Evolutionary conservation across 768 basidiomycete species (phyloP).

Genomic region (Rhodotorula diobovata): DNA sequence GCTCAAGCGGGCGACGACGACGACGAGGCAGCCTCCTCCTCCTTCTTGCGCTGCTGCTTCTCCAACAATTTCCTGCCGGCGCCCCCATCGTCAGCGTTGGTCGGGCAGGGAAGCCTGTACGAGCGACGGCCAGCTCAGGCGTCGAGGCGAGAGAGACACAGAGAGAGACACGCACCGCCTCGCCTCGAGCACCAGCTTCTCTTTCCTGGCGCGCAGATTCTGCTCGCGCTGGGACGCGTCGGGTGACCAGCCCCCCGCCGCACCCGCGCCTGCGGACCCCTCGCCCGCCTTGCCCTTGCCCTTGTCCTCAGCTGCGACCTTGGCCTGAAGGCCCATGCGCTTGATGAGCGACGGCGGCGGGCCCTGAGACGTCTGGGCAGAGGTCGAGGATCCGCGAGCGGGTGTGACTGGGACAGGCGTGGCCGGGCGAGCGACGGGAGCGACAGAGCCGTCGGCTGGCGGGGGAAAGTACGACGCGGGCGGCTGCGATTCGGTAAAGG

Average conservation of each 20-base stretch:
- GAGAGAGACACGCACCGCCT: conserved; percentile 21
- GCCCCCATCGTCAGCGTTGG: too few relatives aligned
- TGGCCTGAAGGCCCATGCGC: conserved; percentile 20
- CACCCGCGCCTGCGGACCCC: too few relatives aligned
- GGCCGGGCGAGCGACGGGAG: not conserved
- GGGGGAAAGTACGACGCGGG: conserved; percentile 33
- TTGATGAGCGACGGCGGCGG: conserved; percentile 34
- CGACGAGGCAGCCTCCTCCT: not conserved
- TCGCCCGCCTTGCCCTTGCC: conserved; percentile 15
- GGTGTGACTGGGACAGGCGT: not conserved
- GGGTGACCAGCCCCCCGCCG: conserved; percentile 11
- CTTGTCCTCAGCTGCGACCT: not conserved
- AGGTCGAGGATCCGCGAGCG: not conserved
- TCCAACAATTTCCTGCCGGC: conserved; percentile 7
- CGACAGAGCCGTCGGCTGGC: not conserved
- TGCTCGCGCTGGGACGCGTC: conserved; percentile 24
- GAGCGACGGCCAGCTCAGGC: too few relatives aligned
- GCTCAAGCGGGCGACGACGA: not conserved
- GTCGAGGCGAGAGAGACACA: too few relatives aligned
- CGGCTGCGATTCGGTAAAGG: conserved; percentile 3
- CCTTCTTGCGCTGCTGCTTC: conserved; percentile 7
- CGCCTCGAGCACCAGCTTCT: conserved; percentile 35
- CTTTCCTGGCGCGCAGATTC: conserved; percentile 34
- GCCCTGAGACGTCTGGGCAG: not conserved
- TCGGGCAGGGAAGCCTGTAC: too few relatives aligned